Evolutionary conservation across 129 eudicot species (phyloP).

Genomic region (Pulicaria dysenterica): DNA sequence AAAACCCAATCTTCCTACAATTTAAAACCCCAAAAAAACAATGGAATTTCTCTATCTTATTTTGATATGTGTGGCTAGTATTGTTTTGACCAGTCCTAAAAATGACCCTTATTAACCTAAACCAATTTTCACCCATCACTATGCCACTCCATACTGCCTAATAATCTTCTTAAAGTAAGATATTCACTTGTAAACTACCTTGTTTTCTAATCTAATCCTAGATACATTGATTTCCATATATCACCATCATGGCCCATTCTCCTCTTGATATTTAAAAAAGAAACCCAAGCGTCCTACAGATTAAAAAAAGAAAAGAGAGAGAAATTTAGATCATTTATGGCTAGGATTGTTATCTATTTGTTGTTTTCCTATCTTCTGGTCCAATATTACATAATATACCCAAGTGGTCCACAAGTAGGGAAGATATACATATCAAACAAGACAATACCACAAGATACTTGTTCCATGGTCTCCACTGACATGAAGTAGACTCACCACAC

Average conservation of each 20-base stretch:
- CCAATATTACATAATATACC: conserved; percentile 18
- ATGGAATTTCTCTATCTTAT: neutral
- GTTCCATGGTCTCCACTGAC: conserved; percentile 57
- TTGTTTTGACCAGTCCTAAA: neutral
- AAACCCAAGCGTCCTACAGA: conserved; percentile 9
- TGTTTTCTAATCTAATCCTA: neutral
- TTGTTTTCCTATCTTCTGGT: conserved; percentile 38
- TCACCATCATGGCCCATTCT: conserved; percentile 41
- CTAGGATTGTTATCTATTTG: conserved; percentile 36
- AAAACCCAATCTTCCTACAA: neutral
- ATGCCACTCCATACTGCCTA: no score
- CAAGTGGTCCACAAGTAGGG: conserved; percentile 63
- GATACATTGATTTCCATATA: neutral
- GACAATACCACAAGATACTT: conserved; percentile 64
- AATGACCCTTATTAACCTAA: no score
- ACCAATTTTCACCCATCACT: no score
- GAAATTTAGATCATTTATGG: conserved; percentile 37
- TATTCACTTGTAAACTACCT: conserved; percentile 2
- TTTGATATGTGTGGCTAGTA: conserved; percentile 22
- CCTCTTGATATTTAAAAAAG: conserved; percentile 17
- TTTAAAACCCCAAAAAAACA: neutral
- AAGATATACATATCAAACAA: conserved; percentile 46
- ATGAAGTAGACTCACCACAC: conserved; percentile 31
- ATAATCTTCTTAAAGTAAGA: no score
- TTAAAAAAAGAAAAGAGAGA: conserved; percentile 11